Evolutionary conservation across 1,284 basidiomycete species (phyloP).

Genomic region (Ustilago lituana): DNA sequence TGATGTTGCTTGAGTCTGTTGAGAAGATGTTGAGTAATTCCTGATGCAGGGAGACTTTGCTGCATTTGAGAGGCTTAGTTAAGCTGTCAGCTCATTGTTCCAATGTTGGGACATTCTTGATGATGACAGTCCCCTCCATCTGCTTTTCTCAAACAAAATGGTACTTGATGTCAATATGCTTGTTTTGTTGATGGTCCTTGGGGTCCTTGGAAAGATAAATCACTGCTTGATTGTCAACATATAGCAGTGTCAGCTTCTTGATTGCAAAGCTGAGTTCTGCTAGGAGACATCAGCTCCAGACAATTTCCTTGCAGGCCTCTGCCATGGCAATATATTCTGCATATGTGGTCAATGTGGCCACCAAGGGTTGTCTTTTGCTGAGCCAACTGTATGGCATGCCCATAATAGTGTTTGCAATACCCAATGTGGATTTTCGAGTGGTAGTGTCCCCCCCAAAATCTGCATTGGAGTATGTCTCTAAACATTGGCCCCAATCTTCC

Average conservation of each 20-base stretch:
- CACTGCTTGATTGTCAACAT: neutral
- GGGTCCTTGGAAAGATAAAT: neutral
- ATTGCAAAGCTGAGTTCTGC: neutral
- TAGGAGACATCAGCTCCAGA: neutral
- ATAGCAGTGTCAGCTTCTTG: neutral
- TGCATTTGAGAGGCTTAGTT: neutral
- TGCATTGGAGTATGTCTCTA: neutral
- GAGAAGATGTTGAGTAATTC: too few relatives aligned
- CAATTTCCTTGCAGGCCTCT: neutral
- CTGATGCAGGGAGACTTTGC: neutral
- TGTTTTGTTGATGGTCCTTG: neutral
- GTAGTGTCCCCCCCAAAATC: neutral
- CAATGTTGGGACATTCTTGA: neutral
- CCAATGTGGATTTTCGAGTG: neutral
- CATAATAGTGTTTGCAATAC: neutral
- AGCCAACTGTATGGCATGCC: neutral
- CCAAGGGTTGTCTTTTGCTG: neutral
- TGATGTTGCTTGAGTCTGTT: too few relatives aligned
- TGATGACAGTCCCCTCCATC: neutral
- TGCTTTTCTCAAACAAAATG: neutral
- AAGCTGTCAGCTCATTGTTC: neutral
- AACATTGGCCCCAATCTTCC: too few relatives aligned
- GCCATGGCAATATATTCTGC: slow-evolving; percentile 1
- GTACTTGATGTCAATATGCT: slow-evolving; percentile 1
- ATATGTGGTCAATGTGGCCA: neutral